These are phyloP conservation scores for Emergomyces africanus DNA, from an alignment of 2,329 filamentous ascomycete genomes.

Conservation along the genomic window DNA sequence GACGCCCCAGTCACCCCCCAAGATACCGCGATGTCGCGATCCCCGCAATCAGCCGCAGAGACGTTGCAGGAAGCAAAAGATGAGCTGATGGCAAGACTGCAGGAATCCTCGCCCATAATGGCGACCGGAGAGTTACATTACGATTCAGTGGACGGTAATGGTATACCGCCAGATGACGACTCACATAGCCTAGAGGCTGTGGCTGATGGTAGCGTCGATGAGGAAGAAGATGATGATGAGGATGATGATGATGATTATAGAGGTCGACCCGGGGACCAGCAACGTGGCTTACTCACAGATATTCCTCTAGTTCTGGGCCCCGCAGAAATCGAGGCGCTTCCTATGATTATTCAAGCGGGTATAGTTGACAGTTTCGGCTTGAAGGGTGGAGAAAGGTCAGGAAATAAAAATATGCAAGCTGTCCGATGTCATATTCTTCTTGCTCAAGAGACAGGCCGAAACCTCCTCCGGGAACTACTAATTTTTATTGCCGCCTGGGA, in stretches of 20 bases:
- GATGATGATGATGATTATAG: slow-evolving; percentile 41
- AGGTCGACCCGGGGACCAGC: slow-evolving; percentile 38
- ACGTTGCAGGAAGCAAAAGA: slow-evolving; percentile 40
- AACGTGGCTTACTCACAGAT: slow-evolving; percentile 75
- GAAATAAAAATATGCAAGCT: slow-evolving; percentile 67
- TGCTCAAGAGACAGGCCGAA: slow-evolving; percentile 80
- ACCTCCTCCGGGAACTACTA: slow-evolving; percentile 75
- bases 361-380: slow-evolving; percentile 70
- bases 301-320: slow-evolving; percentile 90
- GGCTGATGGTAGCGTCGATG: slow-evolving; percentile 33
- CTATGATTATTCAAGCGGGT: slow-evolving; percentile 95
- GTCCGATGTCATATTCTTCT: slow-evolving; percentile 81
- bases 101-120: slow-evolving; percentile 31
- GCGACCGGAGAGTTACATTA: slow-evolving; percentile 30
- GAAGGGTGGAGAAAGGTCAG: slow-evolving; percentile 49
- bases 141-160: slow-evolving; percentile 28
- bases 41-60: slow-evolving; percentile 35
- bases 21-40: slow-evolving; percentile 35
- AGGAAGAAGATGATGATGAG: slow-evolving; percentile 40
- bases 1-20: slow-evolving; percentile 32
- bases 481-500: slow-evolving; percentile 98
- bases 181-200: slow-evolving; percentile 30
- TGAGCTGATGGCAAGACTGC: slow-evolving; percentile 37
- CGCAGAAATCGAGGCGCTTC: slow-evolving; percentile 87
- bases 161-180: slow-evolving; percentile 30